Evolutionary conservation across 1,284 basidiomycete species (phyloP), one percentile per base, ranked within the genome.

Genomic region (Papiliotrema laurentii): DNA sequence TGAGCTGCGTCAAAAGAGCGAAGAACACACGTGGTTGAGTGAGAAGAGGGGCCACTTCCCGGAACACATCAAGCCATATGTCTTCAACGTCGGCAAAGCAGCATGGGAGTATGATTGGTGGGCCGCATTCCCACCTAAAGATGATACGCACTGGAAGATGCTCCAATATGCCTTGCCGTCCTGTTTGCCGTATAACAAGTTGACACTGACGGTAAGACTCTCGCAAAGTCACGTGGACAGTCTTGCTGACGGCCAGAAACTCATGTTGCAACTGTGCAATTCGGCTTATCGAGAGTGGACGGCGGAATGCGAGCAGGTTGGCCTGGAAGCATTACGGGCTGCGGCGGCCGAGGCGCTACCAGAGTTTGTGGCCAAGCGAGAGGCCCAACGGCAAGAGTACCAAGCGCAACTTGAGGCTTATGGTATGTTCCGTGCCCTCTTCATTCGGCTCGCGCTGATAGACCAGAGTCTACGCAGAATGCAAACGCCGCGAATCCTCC

Each of bases 11-110:
- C 40, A 26, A 38, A 18, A 13, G 36, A 41, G 7, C 39, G 26
- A 40, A 26, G 24, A 26, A 34, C 11, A 34, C 31, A 33, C 16
- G 19, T 69, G 67, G 69, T 51, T 59, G 28, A 35, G 44, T 5
- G 39, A 39, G n/a, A 75, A 78, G 51, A 90, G 88, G 75, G 84
- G 84, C 64, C 94, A 91, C 71, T 97, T 97, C 76, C 92, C 92
- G 5, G 84, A 85, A 0, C 65, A 75, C 4, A 76, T 97, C 61
- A 91, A 89, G 61, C 85, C 86, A 0, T 64, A 82, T 4, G 80
- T 97, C 5, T 76, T 80, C 27, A 73, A 82, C 27, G 81, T 89
- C 30, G 87, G 90, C 1, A 72, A 87, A 43, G 79, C 85, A 45
- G 93, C 93, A 0, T 83, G 94, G 60, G 77, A 81, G 45, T 78